phyloP scores from a whole-genome alignment of 331 rosid species.

The Erythrophleum ivorense region DNA sequence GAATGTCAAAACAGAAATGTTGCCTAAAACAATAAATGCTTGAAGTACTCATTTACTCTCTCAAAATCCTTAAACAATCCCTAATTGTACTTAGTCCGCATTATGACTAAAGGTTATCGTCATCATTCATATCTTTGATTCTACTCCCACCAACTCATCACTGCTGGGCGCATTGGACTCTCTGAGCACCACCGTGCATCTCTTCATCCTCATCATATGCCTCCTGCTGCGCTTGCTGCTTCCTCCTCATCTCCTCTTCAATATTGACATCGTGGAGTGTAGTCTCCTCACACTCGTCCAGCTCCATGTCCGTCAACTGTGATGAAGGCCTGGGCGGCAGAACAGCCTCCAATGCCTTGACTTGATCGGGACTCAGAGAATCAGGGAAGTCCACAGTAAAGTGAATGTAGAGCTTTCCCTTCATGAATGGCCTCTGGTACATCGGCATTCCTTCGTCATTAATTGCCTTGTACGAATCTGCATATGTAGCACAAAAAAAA shows the following conservation, averaged over 20 bases:
- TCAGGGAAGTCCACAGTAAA: conserved; percentile 87
- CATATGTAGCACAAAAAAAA: background rate
- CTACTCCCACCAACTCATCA: conserved; percentile 16
- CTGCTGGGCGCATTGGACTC: conserved; percentile 96
- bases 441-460: conserved; percentile 92
- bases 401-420: conserved; percentile 87
- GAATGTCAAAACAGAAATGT: background rate
- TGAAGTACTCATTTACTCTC: conserved; percentile 12
- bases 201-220: conserved; percentile 84
- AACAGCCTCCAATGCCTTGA: conserved; percentile 54
- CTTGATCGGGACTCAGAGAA: conserved; percentile 62
- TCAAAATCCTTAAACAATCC: conserved; percentile 31
- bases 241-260: conserved; percentile 81
- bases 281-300: conserved; percentile 93
- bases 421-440: conserved; percentile 86
- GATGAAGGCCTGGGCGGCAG: conserved; percentile 63
- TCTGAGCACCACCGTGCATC: conserved; percentile 82
- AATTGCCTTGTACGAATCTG: conserved; percentile 79
- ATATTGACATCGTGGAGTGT: conserved; percentile 86
- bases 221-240: conserved; percentile 68
- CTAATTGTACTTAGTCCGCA: conserved; percentile 18
- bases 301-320: conserved; percentile 73
- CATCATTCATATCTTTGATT: conserved; percentile 6
- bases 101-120: background rate
- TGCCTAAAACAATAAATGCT: conserved; percentile 5